Conservation (phyloP, 148 eudicot species). For the Fagopyrum esculentum region DNA sequence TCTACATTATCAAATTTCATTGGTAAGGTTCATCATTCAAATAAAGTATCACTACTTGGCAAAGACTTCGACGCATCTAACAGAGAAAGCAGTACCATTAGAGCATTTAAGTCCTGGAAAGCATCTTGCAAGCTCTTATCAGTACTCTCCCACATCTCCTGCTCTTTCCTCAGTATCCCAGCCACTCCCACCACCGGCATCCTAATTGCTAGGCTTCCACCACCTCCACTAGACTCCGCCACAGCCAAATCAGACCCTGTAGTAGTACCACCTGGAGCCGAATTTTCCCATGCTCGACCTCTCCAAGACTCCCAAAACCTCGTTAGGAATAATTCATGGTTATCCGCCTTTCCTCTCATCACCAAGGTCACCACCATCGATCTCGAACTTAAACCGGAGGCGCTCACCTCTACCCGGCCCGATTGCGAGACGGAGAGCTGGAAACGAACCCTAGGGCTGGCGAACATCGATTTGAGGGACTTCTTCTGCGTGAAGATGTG, state of each 20-base stretch:
- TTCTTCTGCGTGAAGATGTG: slow-evolving; percentile 57
- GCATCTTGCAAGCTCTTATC: slow-evolving; percentile 98
- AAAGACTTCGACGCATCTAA: not conserved
- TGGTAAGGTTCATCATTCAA: not conserved
- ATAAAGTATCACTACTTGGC: not conserved
- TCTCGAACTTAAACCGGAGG: slow-evolving; percentile 16
- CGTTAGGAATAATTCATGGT: slow-evolving; percentile 45
- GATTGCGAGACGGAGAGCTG: slow-evolving; percentile 36
- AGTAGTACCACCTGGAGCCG: slow-evolving; percentile 17
- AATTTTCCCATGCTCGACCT: slow-evolving; percentile 61
- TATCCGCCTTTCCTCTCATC: slow-evolving; percentile 65
- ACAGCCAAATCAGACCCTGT: slow-evolving; percentile 18
- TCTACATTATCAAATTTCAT: not conserved
- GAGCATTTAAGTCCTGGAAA: slow-evolving; percentile 91
- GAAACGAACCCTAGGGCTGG: slow-evolving; percentile 57
- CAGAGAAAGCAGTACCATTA: slow-evolving; percentile 46
- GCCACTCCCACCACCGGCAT: slow-evolving; percentile 84
- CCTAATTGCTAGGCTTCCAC: slow-evolving; percentile 32
- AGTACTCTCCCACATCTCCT: slow-evolving; percentile 98
- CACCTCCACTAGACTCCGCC: slow-evolving; percentile 7
- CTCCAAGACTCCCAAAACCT: slow-evolving; percentile 77
- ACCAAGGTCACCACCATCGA: slow-evolving; percentile 47
- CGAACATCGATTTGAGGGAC: slow-evolving; percentile 61
- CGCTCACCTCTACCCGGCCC: slow-evolving; percentile 32
- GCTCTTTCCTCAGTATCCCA: slow-evolving; percentile 95